phyloP scores from a whole-genome alignment of 1,284 basidiomycete genomes.

The Leccinum subrobustum region DNA sequence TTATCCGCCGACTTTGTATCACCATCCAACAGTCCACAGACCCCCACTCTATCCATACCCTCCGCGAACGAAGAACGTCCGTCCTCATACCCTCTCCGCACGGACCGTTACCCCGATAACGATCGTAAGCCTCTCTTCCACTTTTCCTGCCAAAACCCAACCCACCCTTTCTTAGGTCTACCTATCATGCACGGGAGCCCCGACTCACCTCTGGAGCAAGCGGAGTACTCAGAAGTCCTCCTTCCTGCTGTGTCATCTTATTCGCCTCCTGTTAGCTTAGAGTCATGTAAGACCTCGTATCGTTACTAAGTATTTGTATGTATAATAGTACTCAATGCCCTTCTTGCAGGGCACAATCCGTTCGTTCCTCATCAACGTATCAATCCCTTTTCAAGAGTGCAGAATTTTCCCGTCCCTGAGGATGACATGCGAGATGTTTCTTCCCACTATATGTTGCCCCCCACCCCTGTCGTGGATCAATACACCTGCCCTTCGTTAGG shows the following conservation, averaged over 20 bases:
- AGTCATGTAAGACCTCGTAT: slow-evolving; percentile 69
- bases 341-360: slow-evolving; percentile 47
- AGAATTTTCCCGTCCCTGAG: slow-evolving; percentile 8
- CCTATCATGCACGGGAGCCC: slow-evolving; percentile 39
- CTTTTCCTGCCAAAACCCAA: neutral
- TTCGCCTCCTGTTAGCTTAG: slow-evolving; percentile 45
- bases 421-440: slow-evolving; percentile 25
- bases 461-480: slow-evolving; percentile 10
- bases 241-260: slow-evolving; percentile 35
- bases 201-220: slow-evolving; percentile 37
- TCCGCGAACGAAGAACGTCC: slow-evolving; percentile 43
- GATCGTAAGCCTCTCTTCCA: slow-evolving; percentile 27
- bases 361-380: slow-evolving; percentile 20
- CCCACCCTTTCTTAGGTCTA: slow-evolving; percentile 20
- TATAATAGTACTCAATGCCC: slow-evolving; percentile 71
- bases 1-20: slow-evolving; percentile 47
- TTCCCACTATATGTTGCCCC: slow-evolving; percentile 18
- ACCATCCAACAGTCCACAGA: slow-evolving; percentile 53
- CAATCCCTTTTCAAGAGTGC: slow-evolving; percentile 30
- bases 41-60: slow-evolving; percentile 49
- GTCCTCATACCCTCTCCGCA: slow-evolving; percentile 44
- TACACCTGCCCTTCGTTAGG: slow-evolving; percentile 16
- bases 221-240: slow-evolving; percentile 41
- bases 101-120: slow-evolving; percentile 36
- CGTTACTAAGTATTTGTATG: slow-evolving; percentile 54